Evolutionary conservation across 495 filamentous ascomycete species (phyloP).

Genomic region (Xylaria sp.): DNA sequence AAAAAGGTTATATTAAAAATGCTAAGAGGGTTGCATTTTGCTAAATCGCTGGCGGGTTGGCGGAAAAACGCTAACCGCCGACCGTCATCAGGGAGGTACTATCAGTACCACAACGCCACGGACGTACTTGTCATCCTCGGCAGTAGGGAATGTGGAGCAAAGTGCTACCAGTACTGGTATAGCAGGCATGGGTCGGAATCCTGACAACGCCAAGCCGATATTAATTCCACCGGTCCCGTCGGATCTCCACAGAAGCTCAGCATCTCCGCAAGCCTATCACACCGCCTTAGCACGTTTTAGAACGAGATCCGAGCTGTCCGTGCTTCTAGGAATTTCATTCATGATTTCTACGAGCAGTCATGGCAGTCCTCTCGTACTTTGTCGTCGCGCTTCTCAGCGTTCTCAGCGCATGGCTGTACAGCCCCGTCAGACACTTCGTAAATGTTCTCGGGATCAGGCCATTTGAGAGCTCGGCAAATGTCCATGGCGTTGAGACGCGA

Average conservation of each 20-base stretch:
- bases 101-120: neutral
- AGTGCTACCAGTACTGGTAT: too few species aligned
- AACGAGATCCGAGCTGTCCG: neutral
- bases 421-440: constrained; percentile 39
- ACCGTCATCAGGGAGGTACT: neutral
- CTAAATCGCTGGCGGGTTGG: too few species aligned
- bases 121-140: neutral
- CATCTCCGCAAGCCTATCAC: neutral
- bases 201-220: neutral
- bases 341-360: constrained; percentile 14
- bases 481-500: constrained; percentile 43
- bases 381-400: constrained; percentile 43
- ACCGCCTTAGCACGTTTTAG: neutral
- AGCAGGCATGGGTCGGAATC: neutral
- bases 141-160: neutral
- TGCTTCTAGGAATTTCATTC: neutral
- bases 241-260: neutral
- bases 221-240: neutral
- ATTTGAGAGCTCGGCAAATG: constrained; percentile 34
- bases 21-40: too few species aligned
- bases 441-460: constrained; percentile 45
- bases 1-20: too few species aligned
- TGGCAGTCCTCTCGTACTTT: constrained; percentile 34
- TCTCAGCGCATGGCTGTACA: constrained; percentile 46
- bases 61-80: too few species aligned